Conservation (phyloP, 441 rosid species). For the Populus hybrid region DNA sequence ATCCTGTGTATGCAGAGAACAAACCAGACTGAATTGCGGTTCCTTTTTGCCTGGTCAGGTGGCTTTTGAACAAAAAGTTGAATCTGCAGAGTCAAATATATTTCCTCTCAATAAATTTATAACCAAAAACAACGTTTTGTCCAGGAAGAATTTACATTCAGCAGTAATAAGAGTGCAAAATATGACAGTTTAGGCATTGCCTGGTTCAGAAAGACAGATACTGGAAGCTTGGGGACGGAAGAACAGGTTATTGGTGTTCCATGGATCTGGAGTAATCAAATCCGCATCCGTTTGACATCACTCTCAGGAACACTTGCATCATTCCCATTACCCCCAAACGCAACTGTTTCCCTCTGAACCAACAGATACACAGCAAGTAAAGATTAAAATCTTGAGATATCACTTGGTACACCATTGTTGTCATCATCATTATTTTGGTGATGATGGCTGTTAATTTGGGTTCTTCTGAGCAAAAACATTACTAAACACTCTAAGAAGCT, state of each 20-base stretch:
- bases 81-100: neutral
- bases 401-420: neutral
- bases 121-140: neutral
- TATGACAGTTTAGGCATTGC: neutral
- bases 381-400: neutral
- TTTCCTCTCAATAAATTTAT: neutral
- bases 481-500: neutral
- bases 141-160: neutral
- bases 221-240: neutral
- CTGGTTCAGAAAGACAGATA: neutral
- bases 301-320: conserved; percentile 71
- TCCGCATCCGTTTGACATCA: conserved; percentile 61
- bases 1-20: neutral
- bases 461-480: neutral
- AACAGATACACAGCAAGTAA: conserved; percentile 4
- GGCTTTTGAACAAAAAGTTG: neutral
- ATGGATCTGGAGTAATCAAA: conserved; percentile 23
- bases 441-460: neutral
- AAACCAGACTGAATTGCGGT: too few relatives aligned
- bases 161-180: neutral
- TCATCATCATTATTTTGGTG: neutral
- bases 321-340: conserved; percentile 30
- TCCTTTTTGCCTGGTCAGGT: neutral
- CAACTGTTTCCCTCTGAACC: conserved; percentile 36
- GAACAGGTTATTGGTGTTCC: neutral